Base-by-base conservation (phyloP, 768 basidiomycete genomes). In the Suillus cothurnatus region DNA sequence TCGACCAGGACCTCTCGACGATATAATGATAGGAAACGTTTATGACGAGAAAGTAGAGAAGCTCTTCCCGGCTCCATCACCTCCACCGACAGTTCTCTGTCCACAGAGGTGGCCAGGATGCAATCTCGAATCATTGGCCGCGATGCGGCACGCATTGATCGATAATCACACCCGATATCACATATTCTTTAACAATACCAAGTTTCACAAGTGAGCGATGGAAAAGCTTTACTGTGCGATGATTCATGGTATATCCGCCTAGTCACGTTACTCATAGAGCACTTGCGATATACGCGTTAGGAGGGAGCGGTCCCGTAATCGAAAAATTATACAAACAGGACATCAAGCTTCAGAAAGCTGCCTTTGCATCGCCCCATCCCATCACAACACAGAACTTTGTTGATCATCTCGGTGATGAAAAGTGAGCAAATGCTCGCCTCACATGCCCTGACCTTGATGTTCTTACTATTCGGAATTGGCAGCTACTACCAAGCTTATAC, bases 161-260 rank as follows among this genome's bases (percentile, higher is more conserved):
- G 84, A 86, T 6, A 85, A 85, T 64, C 81, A 86, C 61, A 72
- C 74, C 43, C 79, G 74, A 60, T 77, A 78, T 71, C 85, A 88
- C 60, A 77, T 82, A 15, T 88, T 83, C 72, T 80, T 82, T 70
- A 83, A 86, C 61, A 71, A 84, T 17, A 67, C 57, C 28, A 68
- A 76, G 0, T 83, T 84, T 65, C 86, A 88, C 76, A 87, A 87
- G 86, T 86, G 66, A 19, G 81, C 72, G 17, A 1, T 31, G 19
- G 17, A 59, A 28, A 36, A 23, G 26, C 17, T 7, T 17, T 52
- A 17, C 3, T 17, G 23, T 17, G 9, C 21, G 23, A 21, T 23
- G 3, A 28, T 2, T 21, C 21, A 32, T 43, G n/a, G 56, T 1
- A 2, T 11, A 32, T 34, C 43, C n/a, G 17, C 21, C 34, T 15